These are phyloP conservation scores for Neopestalotiopsis sp. DNA, from an alignment of 2,329 filamentous ascomycete genomes.

Conservation along the genomic window DNA sequence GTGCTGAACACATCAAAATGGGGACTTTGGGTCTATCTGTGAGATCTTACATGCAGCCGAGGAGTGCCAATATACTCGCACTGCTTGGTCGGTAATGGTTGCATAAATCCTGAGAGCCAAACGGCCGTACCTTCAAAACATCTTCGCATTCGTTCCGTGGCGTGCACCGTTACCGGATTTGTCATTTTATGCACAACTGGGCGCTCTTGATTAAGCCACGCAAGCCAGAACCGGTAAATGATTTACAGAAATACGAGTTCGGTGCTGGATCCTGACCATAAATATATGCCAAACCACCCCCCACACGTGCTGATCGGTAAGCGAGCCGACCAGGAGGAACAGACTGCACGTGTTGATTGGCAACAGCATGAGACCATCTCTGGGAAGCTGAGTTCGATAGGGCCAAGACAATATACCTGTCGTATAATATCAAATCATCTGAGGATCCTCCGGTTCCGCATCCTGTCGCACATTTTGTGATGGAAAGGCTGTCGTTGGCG, in stretches of 20 bases:
- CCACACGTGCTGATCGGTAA: background rate
- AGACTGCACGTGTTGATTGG: background rate
- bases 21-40: background rate
- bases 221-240: background rate
- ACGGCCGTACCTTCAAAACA: background rate
- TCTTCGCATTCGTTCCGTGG: background rate
- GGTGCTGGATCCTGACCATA: background rate
- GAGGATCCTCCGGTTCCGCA: background rate
- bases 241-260: background rate
- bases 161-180: background rate
- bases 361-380: background rate
- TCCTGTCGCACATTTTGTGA: background rate
- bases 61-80: background rate
- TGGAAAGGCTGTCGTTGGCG: background rate
- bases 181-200: background rate
- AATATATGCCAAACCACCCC: background rate
- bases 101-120: background rate
- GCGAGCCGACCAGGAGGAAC: background rate
- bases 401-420: background rate
- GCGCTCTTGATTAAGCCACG: background rate
- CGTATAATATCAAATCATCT: background rate
- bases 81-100: background rate
- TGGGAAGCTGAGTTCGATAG: background rate
- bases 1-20: background rate
- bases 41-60: conserved; percentile 1